These are phyloP conservation scores for Wickerhamiella slavikovae DNA, from an alignment of 805 yeast species.

Conservation along the genomic window DNA sequence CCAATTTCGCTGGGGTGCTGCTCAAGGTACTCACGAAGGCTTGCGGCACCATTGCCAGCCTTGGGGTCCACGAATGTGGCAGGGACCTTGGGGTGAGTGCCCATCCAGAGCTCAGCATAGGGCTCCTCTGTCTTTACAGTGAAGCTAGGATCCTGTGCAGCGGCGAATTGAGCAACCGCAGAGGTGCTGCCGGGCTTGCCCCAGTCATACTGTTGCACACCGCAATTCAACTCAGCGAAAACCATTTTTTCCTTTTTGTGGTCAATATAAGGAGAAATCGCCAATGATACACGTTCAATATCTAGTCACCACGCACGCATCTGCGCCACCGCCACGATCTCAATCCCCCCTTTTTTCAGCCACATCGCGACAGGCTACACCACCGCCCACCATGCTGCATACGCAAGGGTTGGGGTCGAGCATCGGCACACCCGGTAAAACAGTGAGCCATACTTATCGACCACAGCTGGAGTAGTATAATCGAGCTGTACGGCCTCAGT, in stretches of 20 bases:
- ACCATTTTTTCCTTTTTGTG: slow-evolving; percentile 1
- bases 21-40: slow-evolving; percentile 48
- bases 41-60: slow-evolving; percentile 16
- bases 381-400: too few relatives aligned
- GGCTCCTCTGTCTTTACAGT: slow-evolving; percentile 55
- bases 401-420: background rate
- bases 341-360: too few relatives aligned
- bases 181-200: slow-evolving; percentile 69
- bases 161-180: slow-evolving; percentile 77
- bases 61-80: slow-evolving; percentile 37
- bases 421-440: background rate
- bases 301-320: background rate
- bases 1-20: slow-evolving; percentile 45
- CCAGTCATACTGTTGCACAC: slow-evolving; percentile 67
- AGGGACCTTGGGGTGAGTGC: slow-evolving; percentile 88
- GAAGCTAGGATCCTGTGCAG: slow-evolving; percentile 40
- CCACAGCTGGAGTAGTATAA: too few relatives aligned
- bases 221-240: slow-evolving; percentile 19
- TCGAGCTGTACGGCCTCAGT: too few relatives aligned
- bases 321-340: background rate
- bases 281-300: background rate
- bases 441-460: too few relatives aligned
- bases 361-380: too few relatives aligned
- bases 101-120: slow-evolving; percentile 99
- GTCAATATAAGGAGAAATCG: background rate